Evolutionary conservation across 208 protist species (phyloP).

Genomic region (Leishmania braziliensis): DNA sequence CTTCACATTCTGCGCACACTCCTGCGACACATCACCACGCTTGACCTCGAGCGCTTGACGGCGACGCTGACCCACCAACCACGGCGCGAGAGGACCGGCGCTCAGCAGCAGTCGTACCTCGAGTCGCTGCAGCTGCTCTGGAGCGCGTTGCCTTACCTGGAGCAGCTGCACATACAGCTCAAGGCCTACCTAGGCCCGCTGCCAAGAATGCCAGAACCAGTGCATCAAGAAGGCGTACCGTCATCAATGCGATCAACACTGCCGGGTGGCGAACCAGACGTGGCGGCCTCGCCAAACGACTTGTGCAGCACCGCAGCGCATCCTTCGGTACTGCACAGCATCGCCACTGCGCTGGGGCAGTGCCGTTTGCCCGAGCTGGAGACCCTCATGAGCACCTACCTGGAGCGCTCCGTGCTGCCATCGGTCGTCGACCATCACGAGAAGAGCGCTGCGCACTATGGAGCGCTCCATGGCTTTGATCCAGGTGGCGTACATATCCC

Average conservation of each 20-base stretch:
- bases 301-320: conserved; percentile 14
- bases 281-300: neutral
- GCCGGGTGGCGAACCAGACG: neutral
- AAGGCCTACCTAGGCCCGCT: conserved; percentile 12
- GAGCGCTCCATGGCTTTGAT: neutral
- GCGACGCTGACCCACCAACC: conserved; percentile 35
- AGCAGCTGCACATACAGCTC: conserved; percentile 26
- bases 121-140: conserved; percentile 45
- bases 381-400: conserved; percentile 37
- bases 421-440: conserved; percentile 29
- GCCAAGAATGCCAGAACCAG: neutral
- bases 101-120: conserved; percentile 22
- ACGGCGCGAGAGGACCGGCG: conserved; percentile 7
- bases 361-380: conserved; percentile 48
- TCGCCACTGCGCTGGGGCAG: conserved; percentile 41
- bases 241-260: neutral
- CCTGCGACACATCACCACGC: conserved; percentile 26
- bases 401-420: conserved; percentile 39
- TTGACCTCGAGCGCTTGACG: conserved; percentile 48
- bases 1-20: conserved; percentile 24
- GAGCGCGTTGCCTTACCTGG: conserved; percentile 33
- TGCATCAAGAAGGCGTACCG: neutral
- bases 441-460: conserved; percentile 1
- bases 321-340: conserved; percentile 44
- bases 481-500: neutral